Conservation (phyloP, 73 alveolate genomes). For the Paramecium sexaurelia region DNA sequence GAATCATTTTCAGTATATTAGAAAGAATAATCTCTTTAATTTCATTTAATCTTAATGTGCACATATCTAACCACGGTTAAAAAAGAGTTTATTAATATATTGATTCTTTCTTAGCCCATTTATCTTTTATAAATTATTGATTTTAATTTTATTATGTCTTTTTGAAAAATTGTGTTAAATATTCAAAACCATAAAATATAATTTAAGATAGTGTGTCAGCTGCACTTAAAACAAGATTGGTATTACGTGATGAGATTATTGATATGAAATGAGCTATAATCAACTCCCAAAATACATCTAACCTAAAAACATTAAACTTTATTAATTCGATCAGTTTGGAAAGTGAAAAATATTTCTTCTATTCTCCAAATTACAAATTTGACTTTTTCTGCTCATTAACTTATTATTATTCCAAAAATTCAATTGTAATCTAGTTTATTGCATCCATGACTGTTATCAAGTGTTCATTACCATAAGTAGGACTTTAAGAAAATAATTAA, state of each 20-base stretch:
- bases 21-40: constrained; percentile 14
- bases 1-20: constrained; percentile 21
- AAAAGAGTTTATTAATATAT: constrained; percentile 21
- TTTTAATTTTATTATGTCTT: background rate
- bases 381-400: background rate
- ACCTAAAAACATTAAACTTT: background rate
- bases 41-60: constrained; percentile 8
- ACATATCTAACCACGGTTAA: constrained; percentile 52
- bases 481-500: constrained; percentile 38
- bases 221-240: background rate
- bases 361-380: background rate
- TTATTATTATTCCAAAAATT: background rate
- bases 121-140: constrained; percentile 33
- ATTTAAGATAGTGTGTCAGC: constrained; percentile 44
- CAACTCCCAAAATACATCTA: constrained; percentile 58
- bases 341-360: constrained; percentile 15
- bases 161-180: background rate
- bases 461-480: constrained; percentile 52
- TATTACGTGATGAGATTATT: constrained; percentile 13
- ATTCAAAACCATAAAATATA: constrained; percentile 30
- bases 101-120: background rate
- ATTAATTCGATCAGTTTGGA: constrained; percentile 5
- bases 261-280: constrained; percentile 55
- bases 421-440: constrained; percentile 20
- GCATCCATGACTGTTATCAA: constrained; percentile 41